Conservation (phyloP, 495 filamentous ascomycete genomes). For the Hamigera avellanea region DNA sequence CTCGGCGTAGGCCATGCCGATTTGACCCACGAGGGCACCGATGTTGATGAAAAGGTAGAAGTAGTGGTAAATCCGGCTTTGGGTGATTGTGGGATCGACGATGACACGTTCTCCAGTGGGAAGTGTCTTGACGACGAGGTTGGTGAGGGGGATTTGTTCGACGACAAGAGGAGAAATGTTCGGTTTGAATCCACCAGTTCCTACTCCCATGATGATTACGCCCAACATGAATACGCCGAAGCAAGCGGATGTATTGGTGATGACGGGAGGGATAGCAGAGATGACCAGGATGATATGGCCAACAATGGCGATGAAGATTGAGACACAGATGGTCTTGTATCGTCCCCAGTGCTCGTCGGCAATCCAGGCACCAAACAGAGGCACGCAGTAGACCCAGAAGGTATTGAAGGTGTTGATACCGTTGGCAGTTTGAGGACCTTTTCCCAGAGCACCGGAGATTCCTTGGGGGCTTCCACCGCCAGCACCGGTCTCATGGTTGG, state of each 20-base stretch:
- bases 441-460: conserved; percentile 14
- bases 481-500: conserved; percentile 12
- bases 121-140: conserved; percentile 21
- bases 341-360: conserved; percentile 32
- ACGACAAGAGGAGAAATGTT: conserved; percentile 37
- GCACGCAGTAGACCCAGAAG: conserved; percentile 21
- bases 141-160: conserved; percentile 26
- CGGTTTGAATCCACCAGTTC: conserved; percentile 37
- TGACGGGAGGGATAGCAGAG: conserved; percentile 40
- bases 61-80: background rate
- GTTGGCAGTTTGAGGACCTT: conserved; percentile 10
- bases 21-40: conserved; percentile 26
- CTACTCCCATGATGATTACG: conserved; percentile 30
- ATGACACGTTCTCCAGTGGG: conserved; percentile 44
- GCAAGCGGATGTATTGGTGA: conserved; percentile 7
- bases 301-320: conserved; percentile 43
- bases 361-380: conserved; percentile 23
- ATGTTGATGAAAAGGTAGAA: conserved; percentile 44
- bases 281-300: conserved; percentile 53
- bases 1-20: conserved; percentile 43
- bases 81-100: conserved; percentile 43
- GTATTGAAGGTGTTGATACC: conserved; percentile 14
- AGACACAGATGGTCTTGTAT: conserved; percentile 46
- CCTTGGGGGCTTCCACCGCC: conserved; percentile 10
- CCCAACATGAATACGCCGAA: conserved; percentile 41